A percentile compares a stretch with the other conserved stretches of the same genome.
Evolutionary conservation across 2,329 filamentous ascomycete species (phyloP).

Genomic region (Epichloe typhina): DNA sequence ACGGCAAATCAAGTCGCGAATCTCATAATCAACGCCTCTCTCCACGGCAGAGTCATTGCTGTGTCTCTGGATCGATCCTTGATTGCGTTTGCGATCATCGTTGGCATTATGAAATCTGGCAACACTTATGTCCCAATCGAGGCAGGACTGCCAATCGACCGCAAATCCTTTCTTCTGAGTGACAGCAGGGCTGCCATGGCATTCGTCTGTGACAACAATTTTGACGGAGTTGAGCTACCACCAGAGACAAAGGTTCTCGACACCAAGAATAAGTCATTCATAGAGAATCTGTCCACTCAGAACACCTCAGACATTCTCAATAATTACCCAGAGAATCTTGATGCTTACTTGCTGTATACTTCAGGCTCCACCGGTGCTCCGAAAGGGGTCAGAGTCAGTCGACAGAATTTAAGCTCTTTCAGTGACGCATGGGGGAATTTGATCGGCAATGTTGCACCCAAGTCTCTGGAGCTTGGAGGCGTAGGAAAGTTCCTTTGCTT

Average conservation of each 20-base stretch:
- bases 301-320: neutral
- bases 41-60: neutral
- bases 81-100: neutral
- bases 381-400: constrained; percentile 50
- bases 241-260: neutral
- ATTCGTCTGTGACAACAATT: neutral
- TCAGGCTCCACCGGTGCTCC: constrained; percentile 54
- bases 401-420: constrained; percentile 31
- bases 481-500: constrained; percentile 13
- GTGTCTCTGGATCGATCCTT: neutral
- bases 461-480: constrained; percentile 9
- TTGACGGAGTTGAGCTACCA: neutral
- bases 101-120: neutral
- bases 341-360: constrained; percentile 47
- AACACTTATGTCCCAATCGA: neutral
- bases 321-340: neutral
- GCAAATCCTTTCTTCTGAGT: neutral
- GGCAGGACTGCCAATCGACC: neutral
- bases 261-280: neutral
- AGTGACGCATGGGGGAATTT: neutral
- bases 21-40: neutral
- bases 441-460: neutral
- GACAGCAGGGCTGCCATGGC: neutral
- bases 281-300: neutral
- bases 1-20: neutral